A percentile compares a stretch with the other conserved stretches of the same genome.
Conservation (phyloP, 2,329 filamentous ascomycete genomes). For the Biscogniauxia marginata region DNA sequence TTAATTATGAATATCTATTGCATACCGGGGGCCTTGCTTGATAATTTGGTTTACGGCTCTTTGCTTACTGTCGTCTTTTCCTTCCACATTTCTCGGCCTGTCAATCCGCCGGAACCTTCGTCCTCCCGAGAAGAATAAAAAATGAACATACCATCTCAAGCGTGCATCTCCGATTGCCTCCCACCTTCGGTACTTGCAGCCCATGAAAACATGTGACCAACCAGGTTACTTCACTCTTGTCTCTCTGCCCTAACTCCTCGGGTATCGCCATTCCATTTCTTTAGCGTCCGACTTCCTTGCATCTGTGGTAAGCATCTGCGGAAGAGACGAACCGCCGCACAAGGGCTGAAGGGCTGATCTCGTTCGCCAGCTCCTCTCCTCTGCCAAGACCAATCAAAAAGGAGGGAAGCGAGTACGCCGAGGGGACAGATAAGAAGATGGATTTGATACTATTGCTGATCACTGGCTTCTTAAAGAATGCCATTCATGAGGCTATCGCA, state of each 20-base stretch:
- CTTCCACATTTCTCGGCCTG: background rate
- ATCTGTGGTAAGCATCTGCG: no score
- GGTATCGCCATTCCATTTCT: background rate
- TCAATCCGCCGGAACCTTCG: background rate
- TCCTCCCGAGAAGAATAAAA: background rate
- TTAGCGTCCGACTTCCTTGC: background rate
- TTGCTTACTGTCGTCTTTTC: background rate
- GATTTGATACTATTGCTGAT: background rate
- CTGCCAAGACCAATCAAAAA: no score
- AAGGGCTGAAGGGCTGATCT: no score
- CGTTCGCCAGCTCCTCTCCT: no score
- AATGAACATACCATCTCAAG: background rate
- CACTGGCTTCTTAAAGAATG: background rate
- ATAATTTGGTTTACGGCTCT: background rate
- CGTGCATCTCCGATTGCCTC: background rate
- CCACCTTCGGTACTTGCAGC: background rate
- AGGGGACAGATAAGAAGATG: no score
- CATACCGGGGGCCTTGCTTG: background rate
- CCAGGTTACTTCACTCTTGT: background rate
- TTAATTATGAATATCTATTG: background rate
- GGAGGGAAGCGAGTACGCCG: no score
- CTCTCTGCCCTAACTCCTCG: no score
- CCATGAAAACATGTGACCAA: background rate
- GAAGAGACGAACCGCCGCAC: no score
- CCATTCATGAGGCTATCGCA: background rate